Percentiles rank a stretch among this genome's conserved stretches.
Evolutionary conservation across 257 asterid genomes (phyloP).

Genomic region (Leptodermis oblonga): DNA sequence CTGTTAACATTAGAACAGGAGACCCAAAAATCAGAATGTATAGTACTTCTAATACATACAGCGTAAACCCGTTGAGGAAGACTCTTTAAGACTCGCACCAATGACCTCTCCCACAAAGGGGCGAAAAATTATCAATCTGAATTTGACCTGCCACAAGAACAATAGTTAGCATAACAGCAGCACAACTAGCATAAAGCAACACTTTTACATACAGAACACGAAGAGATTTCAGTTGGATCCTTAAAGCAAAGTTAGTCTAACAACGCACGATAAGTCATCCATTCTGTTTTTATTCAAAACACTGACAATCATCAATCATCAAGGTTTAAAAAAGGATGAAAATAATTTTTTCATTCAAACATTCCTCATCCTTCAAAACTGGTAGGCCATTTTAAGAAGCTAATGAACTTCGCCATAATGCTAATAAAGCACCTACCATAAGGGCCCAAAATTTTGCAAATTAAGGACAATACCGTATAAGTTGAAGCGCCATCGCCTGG

Average conservation of each 20-base stretch:
- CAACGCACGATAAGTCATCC: not conserved
- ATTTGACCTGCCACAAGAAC: constrained; percentile 55
- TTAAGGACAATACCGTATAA: constrained; percentile 53
- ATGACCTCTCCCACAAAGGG: constrained; percentile 87
- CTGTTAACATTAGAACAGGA: not conserved
- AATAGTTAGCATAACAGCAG: not conserved
- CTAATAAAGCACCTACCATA: not conserved
- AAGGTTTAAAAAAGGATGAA: not conserved
- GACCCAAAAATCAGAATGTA: not conserved
- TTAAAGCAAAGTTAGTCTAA: not conserved
- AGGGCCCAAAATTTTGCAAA: not conserved
- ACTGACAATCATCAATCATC: not conserved
- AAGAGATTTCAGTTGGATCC: not conserved
- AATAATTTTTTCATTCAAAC: not conserved
- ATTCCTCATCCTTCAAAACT: too few species aligned
- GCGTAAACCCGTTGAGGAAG: constrained; percentile 58
- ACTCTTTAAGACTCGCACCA: constrained; percentile 63
- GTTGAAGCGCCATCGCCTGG: constrained; percentile 87
- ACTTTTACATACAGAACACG: not conserved
- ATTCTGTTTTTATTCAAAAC: not conserved
- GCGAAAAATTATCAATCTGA: constrained; percentile 78
- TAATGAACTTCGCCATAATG: not conserved
- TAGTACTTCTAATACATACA: constrained; percentile 36
- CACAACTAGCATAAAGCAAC: not conserved
- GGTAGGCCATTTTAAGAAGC: not conserved